phyloP scores from a whole-genome alignment of 495 filamentous ascomycete genomes.

The Tuber aestivum region DNA sequence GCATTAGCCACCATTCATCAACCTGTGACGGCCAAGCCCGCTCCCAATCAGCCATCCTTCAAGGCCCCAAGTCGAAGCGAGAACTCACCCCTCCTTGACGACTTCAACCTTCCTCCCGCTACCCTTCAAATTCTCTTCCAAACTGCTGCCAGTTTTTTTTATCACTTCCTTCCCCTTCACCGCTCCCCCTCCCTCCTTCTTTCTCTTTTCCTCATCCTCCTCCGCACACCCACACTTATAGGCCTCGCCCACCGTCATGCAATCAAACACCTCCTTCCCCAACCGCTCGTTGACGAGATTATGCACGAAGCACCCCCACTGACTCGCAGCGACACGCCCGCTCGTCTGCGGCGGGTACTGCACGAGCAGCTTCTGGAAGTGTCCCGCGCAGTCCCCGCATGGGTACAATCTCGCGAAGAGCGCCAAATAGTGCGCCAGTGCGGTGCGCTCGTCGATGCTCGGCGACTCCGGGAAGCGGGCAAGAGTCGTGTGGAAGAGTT shows the following conservation, averaged over 20 bases:
- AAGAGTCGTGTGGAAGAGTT: constrained; percentile 88
- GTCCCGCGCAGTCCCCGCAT: constrained; percentile 86
- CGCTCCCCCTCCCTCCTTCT: constrained; percentile 21
- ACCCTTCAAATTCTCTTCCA: constrained; percentile 39
- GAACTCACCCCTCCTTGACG: constrained; percentile 27
- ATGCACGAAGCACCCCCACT: constrained; percentile 91
- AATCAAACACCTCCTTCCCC: constrained; percentile 77
- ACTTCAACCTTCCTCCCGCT: constrained; percentile 45
- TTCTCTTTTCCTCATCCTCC: constrained; percentile 51
- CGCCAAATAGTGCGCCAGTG: constrained; percentile 76
- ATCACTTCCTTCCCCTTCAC: constrained; percentile 7
- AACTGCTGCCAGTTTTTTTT: constrained; percentile 33
- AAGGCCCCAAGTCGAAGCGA: neutral
- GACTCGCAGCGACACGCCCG: constrained; percentile 72
- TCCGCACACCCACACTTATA: constrained; percentile 96
- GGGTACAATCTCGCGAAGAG: constrained; percentile 91
- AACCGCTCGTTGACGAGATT: constrained; percentile 89
- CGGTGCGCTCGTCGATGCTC: constrained; percentile 71
- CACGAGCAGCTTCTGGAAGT: constrained; percentile 75
- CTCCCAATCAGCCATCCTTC: neutral
- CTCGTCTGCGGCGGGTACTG: constrained; percentile 89
- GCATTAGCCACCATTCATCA: constrained; percentile 23
- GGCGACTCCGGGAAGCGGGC: constrained; percentile 85
- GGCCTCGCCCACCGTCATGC: constrained; percentile 77
- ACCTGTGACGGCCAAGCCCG: constrained; percentile 8